Percentiles rank a stretch among this genome's conserved stretches.
Conservation (phyloP, 2,329 filamentous ascomycete genomes). For the Trichophyton mentagrophytes region DNA sequence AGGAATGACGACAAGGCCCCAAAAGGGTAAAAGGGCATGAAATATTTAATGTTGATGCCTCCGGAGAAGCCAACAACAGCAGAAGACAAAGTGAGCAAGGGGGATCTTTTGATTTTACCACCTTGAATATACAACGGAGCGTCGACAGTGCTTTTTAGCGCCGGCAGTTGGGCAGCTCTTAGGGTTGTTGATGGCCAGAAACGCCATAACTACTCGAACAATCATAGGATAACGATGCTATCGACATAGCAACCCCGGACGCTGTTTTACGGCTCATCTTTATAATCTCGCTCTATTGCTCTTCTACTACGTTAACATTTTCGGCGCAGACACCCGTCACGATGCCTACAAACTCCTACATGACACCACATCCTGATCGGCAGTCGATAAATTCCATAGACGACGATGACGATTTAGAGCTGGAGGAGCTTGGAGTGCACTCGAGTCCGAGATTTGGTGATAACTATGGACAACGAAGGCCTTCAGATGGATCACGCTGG, state of each 20-base stretch:
- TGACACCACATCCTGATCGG: conserved; percentile 25
- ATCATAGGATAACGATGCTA: not conserved
- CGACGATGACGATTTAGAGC: conserved; percentile 33
- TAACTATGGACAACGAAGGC: conserved; percentile 11
- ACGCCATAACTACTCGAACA: not conserved
- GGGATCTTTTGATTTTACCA: too few relatives aligned
- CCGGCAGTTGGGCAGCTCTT: not conserved
- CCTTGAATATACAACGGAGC: too few relatives aligned
- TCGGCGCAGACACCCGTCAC: not conserved
- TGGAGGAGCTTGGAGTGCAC: conserved; percentile 35
- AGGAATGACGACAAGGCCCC: not conserved
- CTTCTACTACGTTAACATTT: not conserved
- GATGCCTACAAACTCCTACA: conserved; percentile 16
- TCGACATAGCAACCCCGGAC: not conserved
- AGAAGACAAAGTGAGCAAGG: not conserved
- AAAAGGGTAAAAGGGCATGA: not conserved
- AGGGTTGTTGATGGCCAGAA: not conserved
- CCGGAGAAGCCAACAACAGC: not conserved
- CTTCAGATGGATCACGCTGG: conserved; percentile 14
- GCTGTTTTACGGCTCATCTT: not conserved
- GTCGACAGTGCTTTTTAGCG: not conserved
- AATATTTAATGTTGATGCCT: conserved; percentile 1
- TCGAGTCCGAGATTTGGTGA: conserved; percentile 14
- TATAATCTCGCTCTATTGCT: not conserved
- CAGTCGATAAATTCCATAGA: conserved; percentile 17